Evolutionary conservation across 495 filamentous ascomycete species (phyloP), one percentile per base, ranked within the genome.

Genomic region (Talaromyces liani): DNA sequence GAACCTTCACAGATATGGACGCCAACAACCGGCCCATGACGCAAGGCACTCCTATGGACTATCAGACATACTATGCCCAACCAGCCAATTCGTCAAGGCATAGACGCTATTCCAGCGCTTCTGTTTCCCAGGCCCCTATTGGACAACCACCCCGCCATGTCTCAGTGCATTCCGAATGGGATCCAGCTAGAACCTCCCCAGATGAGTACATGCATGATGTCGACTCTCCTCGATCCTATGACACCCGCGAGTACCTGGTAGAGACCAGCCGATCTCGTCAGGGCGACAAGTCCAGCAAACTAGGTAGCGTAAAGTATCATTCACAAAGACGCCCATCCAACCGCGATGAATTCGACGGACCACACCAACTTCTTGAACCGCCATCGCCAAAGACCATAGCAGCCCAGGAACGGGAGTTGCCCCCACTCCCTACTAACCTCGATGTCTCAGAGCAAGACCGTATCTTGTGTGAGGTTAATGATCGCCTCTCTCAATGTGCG

Each of bases 341-440:
- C 77, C 82, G 90, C 41, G 91, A 93, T 81, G 91, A 93, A 72
- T 95, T 93, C 74, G 91, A 92, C 77, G 90, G 91, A 25, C 90
- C 90, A 1, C 85, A 91, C 68, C 91, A 94, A 71, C 86, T 90
- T 62, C 80, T 94, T 65, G 83, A 89, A 60, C 80, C 81, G 36
- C 89, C 89, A 47, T 77, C 84, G 9, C 75, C 84, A 60, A 84
- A 86, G 58, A 85, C 82, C 70, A 79, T 90, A 57, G 86, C 87
- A 62, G 79, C 87, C 69, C 87, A 91, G 76, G 89, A 91, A 69
- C 82, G 85, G 66, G 90, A 92, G 69, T 79, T 95, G 51, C 91
- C 89, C 51, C 85, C 88, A 75, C 86, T 93, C 49, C 91, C 91
- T 62, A 89, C 89, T 77, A 90, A 90, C 75, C 84, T 95, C 39